Conservation (phyloP, 352 stramenopile species). For the Globisporangium takayamanum region DNA sequence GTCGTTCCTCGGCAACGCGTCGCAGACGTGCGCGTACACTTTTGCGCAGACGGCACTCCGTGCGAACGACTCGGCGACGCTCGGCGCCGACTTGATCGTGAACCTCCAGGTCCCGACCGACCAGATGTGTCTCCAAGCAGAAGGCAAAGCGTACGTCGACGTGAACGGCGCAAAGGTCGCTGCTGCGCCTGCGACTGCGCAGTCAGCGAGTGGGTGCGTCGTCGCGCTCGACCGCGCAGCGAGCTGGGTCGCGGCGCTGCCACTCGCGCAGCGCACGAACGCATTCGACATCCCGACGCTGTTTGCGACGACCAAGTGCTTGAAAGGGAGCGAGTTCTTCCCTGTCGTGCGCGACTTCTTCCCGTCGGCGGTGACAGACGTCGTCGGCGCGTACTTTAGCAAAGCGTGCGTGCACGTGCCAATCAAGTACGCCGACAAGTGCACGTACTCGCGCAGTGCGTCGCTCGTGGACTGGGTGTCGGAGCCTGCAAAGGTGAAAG, state of each 20-base stretch:
- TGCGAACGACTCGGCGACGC: conserved; percentile 23
- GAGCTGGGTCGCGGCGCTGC: conserved; percentile 36
- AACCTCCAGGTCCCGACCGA: conserved; percentile 46
- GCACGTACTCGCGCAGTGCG: conserved; percentile 36
- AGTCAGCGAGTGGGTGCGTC: conserved; percentile 36
- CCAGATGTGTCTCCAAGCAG: conserved; percentile 44
- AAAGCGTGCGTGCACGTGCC: conserved; percentile 43
- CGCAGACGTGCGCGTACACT: conserved; percentile 49
- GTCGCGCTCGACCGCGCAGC: conserved; percentile 39
- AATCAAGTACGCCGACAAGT: conserved; percentile 45
- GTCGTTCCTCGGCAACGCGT: conserved; percentile 26
- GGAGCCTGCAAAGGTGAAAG: conserved; percentile 23
- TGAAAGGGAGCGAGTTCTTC: conserved; percentile 36
- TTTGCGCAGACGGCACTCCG: conserved; percentile 29
- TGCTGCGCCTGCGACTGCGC: conserved; percentile 15
- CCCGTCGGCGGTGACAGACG: conserved; percentile 19
- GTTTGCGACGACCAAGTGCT: conserved; percentile 30
- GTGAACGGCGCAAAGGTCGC: conserved; percentile 24
- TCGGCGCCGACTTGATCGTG: conserved; percentile 28
- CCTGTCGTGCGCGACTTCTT: conserved; percentile 32
- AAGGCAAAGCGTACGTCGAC: conserved; percentile 41
- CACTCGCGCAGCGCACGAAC: conserved; percentile 21
- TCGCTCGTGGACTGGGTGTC: conserved; percentile 46
- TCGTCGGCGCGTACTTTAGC: conserved; percentile 29
- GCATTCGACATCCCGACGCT: conserved; percentile 31